phyloP scores from a whole-genome alignment of 805 yeast genomes.

The Metschnikowia continentalis region DNA sequence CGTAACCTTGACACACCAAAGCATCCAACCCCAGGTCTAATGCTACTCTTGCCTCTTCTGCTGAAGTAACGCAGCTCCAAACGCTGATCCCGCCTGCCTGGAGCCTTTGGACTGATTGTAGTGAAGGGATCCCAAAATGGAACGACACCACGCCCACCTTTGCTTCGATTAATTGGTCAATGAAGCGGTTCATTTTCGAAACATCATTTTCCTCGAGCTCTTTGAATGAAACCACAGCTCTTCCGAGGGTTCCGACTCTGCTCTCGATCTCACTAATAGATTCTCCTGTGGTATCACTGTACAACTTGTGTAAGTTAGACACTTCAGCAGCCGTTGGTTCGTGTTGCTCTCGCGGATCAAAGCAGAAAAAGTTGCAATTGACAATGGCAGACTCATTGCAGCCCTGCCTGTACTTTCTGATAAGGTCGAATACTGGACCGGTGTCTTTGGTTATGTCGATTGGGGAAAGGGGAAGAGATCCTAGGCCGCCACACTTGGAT shows the following conservation, averaged over 20 bases:
- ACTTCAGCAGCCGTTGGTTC: slow-evolving; percentile 17
- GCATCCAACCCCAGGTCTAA: slow-evolving; percentile 41
- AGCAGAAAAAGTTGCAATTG: slow-evolving; percentile 48
- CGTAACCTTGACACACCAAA: slow-evolving; percentile 52
- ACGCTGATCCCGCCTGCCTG: slow-evolving; percentile 38
- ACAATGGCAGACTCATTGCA: slow-evolving; percentile 20
- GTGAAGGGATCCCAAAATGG: slow-evolving; percentile 48
- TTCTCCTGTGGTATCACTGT: slow-evolving; percentile 4
- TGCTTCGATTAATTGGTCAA: slow-evolving; percentile 14
- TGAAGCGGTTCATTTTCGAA: slow-evolving; percentile 14
- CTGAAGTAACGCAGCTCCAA: slow-evolving; percentile 45
- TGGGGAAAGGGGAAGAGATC: slow-evolving; percentile 42
- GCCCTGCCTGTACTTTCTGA: slow-evolving; percentile 16
- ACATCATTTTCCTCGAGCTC: slow-evolving; percentile 22
- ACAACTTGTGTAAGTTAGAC: slow-evolving; percentile 23
- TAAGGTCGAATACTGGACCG: slow-evolving; percentile 10
- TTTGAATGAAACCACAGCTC: slow-evolving; percentile 27
- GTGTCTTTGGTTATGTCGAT: slow-evolving; percentile 24
- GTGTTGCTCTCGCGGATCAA: slow-evolving; percentile 22
- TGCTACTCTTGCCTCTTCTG: slow-evolving; percentile 37
- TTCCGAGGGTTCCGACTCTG: slow-evolving; percentile 10
- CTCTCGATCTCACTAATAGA: background rate
- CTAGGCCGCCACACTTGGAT: slow-evolving; percentile 45
- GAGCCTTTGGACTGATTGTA: slow-evolving; percentile 26
- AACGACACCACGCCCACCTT: slow-evolving; percentile 48